These are phyloP conservation scores for Synchytrium microbalum DNA, from an alignment of 371 early-diverging fungal genomes.

Conservation along the genomic window DNA sequence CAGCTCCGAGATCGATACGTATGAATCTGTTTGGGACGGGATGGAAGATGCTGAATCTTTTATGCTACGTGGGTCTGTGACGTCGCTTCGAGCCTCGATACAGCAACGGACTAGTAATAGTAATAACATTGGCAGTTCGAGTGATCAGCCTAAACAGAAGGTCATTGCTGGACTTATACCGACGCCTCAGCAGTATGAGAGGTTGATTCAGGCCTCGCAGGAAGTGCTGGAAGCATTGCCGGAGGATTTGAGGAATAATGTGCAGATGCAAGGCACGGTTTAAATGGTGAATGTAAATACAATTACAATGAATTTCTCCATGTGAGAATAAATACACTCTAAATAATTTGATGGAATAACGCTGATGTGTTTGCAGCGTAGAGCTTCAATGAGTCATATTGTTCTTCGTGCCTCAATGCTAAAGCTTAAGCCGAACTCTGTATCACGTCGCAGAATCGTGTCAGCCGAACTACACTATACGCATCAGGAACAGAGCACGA, in stretches of 20 bases:
- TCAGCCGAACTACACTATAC: too few relatives aligned
- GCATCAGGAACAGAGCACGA: too few relatives aligned
- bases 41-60: neutral
- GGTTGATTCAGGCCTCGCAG: slow-evolving; percentile 6
- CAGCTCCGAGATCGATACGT: slow-evolving; percentile 43
- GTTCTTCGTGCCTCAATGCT: too few relatives aligned
- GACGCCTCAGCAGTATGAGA: slow-evolving; percentile 17
- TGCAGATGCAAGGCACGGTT: neutral
- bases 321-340: too few relatives aligned
- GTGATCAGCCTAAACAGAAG: neutral
- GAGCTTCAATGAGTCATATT: too few relatives aligned
- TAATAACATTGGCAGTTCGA: slow-evolving; percentile 2
- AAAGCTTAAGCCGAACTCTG: too few relatives aligned
- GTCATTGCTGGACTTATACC: slow-evolving; percentile 23
- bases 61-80: neutral
- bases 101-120: neutral
- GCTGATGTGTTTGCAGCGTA: too few relatives aligned
- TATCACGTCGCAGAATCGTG: too few relatives aligned
- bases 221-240: neutral
- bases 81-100: neutral
- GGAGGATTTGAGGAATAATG: neutral
- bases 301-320: too few relatives aligned
- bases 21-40: neutral
- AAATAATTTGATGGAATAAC: too few relatives aligned
- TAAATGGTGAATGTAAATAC: too few relatives aligned